phyloP scores from a whole-genome alignment of 1,284 basidiomycete genomes.

The Amylostereum chailletii region DNA sequence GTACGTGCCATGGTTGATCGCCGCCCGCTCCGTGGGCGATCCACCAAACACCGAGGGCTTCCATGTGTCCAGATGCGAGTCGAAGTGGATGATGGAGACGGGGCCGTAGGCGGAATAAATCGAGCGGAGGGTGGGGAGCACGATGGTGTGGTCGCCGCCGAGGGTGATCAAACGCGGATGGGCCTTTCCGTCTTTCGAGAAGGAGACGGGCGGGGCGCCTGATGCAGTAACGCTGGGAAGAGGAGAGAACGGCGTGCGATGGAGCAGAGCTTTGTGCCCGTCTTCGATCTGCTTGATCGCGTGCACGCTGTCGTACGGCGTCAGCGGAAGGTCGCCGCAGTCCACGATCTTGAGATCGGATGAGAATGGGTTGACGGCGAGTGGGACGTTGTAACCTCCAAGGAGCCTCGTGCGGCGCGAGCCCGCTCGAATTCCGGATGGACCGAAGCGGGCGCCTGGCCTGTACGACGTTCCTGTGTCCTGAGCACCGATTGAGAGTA shows the following conservation, averaged over 20 bases:
- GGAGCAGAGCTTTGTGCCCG: constrained; percentile 54
- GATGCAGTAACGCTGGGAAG: constrained; percentile 52
- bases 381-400: constrained; percentile 69
- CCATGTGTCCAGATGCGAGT: constrained; percentile 69
- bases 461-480: constrained; percentile 71
- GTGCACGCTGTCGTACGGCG: constrained; percentile 59
- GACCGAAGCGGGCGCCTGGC: constrained; percentile 74
- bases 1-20: constrained; percentile 71
- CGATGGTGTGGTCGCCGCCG: constrained; percentile 75
- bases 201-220: constrained; percentile 42
- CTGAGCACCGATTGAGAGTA: constrained; percentile 21
- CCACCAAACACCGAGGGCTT: constrained; percentile 66
- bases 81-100: constrained; percentile 74
- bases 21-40: constrained; percentile 55
- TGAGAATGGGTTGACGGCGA: constrained; percentile 59
- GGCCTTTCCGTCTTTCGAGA: constrained; percentile 51
- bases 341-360: constrained; percentile 59
- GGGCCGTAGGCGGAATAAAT: constrained; percentile 62
- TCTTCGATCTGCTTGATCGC: constrained; percentile 71
- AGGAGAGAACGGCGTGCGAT: constrained; percentile 48
- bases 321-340: constrained; percentile 56
- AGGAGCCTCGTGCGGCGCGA: constrained; percentile 66
- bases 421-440: constrained; percentile 67
- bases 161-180: constrained; percentile 67
- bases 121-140: constrained; percentile 54